phyloP scores from a whole-genome alignment of 2,329 filamentous ascomycete species.

The Aspergillus sp. region DNA sequence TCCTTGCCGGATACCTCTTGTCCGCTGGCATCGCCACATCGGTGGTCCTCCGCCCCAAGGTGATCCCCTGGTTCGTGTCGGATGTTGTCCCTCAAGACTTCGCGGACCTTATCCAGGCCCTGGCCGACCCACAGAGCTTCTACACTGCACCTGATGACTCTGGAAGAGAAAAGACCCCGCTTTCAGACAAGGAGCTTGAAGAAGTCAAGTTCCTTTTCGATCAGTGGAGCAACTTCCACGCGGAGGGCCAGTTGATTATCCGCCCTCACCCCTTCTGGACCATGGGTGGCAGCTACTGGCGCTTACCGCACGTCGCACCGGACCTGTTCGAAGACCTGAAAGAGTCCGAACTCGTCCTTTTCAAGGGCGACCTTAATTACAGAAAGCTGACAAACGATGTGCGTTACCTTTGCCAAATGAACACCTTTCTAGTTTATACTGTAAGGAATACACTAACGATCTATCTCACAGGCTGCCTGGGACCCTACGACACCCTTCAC shows the following conservation, averaged over 20 bases:
- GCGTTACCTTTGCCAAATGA: slow-evolving; percentile 37
- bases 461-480: slow-evolving; percentile 65
- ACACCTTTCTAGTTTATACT: too few species aligned
- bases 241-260: slow-evolving; percentile 78
- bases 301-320: slow-evolving; percentile 68
- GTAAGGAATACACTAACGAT: not conserved
- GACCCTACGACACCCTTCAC: slow-evolving; percentile 82
- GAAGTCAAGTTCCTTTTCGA: slow-evolving; percentile 76
- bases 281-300: slow-evolving; percentile 81
- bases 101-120: slow-evolving; percentile 71
- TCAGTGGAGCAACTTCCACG: slow-evolving; percentile 77
- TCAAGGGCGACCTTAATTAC: slow-evolving; percentile 98
- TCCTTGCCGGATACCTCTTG: slow-evolving; percentile 86
- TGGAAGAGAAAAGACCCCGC: slow-evolving; percentile 57
- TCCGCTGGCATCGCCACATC: slow-evolving; percentile 80
- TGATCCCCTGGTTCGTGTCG: slow-evolving; percentile 96
- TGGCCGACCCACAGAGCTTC: slow-evolving; percentile 75
- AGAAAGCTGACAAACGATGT: slow-evolving; percentile 89
- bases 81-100: slow-evolving; percentile 91
- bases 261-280: slow-evolving; percentile 93
- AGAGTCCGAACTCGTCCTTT: slow-evolving; percentile 81
- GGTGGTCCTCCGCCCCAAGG: slow-evolving; percentile 88
- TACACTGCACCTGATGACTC: slow-evolving; percentile 72
- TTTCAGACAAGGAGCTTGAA: slow-evolving; percentile 66
- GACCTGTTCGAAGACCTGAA: slow-evolving; percentile 75